Percentiles rank a stretch among this genome's conserved stretches.
Conservation (phyloP, 345 rosid genomes). For the Corchorus olitorius region DNA sequence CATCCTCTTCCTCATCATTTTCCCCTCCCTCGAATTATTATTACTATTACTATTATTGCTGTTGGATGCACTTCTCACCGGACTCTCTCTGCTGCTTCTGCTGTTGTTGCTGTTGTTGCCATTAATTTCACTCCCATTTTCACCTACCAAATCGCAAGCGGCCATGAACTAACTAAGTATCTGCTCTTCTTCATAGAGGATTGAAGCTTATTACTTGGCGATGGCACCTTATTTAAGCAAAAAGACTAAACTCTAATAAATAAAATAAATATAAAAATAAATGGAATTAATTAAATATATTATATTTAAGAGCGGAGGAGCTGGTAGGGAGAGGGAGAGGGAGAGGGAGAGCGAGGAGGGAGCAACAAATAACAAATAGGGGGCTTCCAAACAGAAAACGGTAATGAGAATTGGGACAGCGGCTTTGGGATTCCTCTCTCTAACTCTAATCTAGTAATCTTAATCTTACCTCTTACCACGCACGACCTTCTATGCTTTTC, state of each 20-base stretch:
- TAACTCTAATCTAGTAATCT: background rate
- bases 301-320: background rate
- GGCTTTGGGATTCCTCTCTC: conserved; percentile 43
- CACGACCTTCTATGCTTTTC: conserved; percentile 44
- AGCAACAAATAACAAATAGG: background rate
- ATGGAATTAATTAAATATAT: too few species aligned
- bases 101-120: conserved; percentile 15
- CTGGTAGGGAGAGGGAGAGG: background rate
- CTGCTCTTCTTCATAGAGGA: conserved; percentile 5
- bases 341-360: background rate
- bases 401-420: conserved; percentile 42
- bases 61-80: conserved; percentile 24
- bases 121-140: conserved; percentile 20
- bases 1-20: conserved; percentile 79
- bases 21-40: conserved; percentile 22
- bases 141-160: conserved; percentile 43
- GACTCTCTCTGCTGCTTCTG: conserved; percentile 13
- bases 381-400: conserved; percentile 53
- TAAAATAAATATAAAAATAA: background rate
- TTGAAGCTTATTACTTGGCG: background rate
- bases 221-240: background rate
- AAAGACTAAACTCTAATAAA: background rate
- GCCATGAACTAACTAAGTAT: conserved; percentile 41
- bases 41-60: conserved; percentile 9
- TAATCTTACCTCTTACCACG: conserved; percentile 36